These are phyloP conservation scores for Sporobolomyces roseus DNA, from an alignment of 768 basidiomycete species.

Conservation along the genomic window DNA sequence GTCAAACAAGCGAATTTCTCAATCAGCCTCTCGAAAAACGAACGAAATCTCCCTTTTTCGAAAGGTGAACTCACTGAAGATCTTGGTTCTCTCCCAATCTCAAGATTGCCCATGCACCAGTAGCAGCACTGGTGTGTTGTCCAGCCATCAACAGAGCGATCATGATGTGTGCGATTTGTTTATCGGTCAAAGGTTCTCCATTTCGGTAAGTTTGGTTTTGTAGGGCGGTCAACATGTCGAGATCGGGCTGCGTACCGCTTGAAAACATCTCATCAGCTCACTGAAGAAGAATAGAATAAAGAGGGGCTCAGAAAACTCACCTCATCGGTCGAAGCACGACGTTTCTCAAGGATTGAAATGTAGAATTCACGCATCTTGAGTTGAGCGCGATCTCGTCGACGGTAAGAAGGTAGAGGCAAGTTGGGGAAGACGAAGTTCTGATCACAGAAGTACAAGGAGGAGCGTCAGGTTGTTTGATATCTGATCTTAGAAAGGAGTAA, in stretches of 20 bases:
- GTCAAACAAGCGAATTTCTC: conserved; percentile 6
- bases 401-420: conserved; percentile 83
- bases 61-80: conserved; percentile 61
- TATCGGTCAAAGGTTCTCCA: conserved; percentile 71
- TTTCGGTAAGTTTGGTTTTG: conserved; percentile 76
- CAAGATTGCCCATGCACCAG: conserved; percentile 82
- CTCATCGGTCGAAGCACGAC: conserved; percentile 56
- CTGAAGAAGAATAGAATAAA: too few species aligned
- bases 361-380: conserved; percentile 92
- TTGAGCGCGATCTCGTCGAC: conserved; percentile 81
- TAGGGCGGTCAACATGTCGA: conserved; percentile 89
- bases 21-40: neutral
- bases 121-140: conserved; percentile 94
- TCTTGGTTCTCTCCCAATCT: conserved; percentile 74
- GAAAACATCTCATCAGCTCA: neutral
- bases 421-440: conserved; percentile 88
- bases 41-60: neutral
- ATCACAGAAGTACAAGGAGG: neutral
- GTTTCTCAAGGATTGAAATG: conserved; percentile 72
- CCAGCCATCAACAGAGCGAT: conserved; percentile 99
- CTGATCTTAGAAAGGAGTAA: too few species aligned
- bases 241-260: conserved; percentile 57
- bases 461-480: too few species aligned
- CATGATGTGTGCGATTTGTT: conserved; percentile 96
- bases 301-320: too few species aligned